Base-by-base conservation (phyloP, 106 monocot genomes). In the Dendrobium nobile region DNA sequence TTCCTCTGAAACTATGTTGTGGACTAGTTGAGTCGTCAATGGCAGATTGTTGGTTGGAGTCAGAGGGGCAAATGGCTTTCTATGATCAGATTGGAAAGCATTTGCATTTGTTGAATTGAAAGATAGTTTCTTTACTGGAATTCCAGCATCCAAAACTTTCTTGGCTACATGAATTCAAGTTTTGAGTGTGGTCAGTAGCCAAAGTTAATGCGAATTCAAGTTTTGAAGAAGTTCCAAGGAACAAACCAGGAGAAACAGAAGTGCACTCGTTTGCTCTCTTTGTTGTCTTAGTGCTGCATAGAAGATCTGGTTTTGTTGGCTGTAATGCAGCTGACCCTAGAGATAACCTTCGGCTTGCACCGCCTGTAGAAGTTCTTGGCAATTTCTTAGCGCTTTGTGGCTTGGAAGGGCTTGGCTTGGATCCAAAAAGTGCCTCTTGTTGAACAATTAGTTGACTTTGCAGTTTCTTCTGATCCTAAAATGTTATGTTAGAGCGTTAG, bases 391-490 rank as follows among this genome's bases (percentile, higher is more conserved):
- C 85, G 78, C 83, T 88, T 19, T 82, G 89, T 44, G 86, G 78
- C 74, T 85, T 92, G 5, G 88, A 90, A 26, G 90, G 92, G 61
- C 92, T 92, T 1, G 90, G 92, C 78, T 86, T 92, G 55, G 92
- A 89, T 70, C 92, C 92, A 79, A 81, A 92, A 54, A 92, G 79
- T 22, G 82, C 87, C 67, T 92, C 92, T 41, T 92, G 89, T 77
- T 92, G 89, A 7, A 89, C 89, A 77, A 92, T 89, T n/a, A 92
- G 78, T 78, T 92, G 92, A 55, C 89, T 88, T 54, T 92, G 92
- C 22, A 92, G 84, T 61, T 77, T 89, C 80, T 88, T 92, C 78
- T 92, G 87, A 68, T 92, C 89, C 92, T 92, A 82, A 56, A 74
- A 77, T 77, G 77, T 78, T n/a, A 78, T 55, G 68, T 47, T 47